Base-by-base conservation (phyloP, 2,329 filamentous ascomycete genomes). In the Paecilomyces variotii region DNA sequence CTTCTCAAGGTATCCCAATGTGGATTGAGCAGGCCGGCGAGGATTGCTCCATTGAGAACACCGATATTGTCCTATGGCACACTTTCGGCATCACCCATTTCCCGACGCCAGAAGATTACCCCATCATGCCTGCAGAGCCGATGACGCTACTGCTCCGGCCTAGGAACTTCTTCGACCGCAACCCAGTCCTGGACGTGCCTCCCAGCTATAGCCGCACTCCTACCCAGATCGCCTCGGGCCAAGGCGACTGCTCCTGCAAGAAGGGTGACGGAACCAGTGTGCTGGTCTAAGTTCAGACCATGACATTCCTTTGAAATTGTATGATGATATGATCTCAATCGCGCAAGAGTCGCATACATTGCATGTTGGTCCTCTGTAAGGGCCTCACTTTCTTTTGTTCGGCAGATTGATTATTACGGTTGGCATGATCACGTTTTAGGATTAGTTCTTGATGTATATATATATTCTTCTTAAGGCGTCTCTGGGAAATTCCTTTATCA, bases 61-160 rank as follows among this genome's bases (percentile, higher is more conserved):
- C 86, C 0, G 90, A 97, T 70, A 78, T 96, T 30, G 91, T 97
- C 1, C 82, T 96, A 14, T 97, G 91, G 91, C 91, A 96, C 76
- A 96, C 91, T 0, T 97, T 96, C 68, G 92, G 92, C 35, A 80
- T 96, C 35, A 93, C 88, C 0, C 92, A 96, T 72, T 93, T 96
- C 79, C 91, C 92, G 0, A 79, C 89, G 0, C 91, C 91, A 0
- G 92, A 97, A 71, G 92, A 96, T 74, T 96, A 90, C 78, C 92
- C 92, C 30, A 81, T 96, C 65, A 96, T 96, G 91, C 91, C 91
- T 0, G 88, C 84, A 0, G 89, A 92, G 78, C 89, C 90, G 0
- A 92, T 96, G 82, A 90, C 85, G 1, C 78, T 96, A 65, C 80
- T 95, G 35, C 79, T 95, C 49, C 79, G 90, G 32, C 91, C 91